Evolutionary conservation across 352 stramenopile genomes (phyloP), one percentile per base, ranked within the genome.

Genomic region (Globisporangium spinosum): DNA sequence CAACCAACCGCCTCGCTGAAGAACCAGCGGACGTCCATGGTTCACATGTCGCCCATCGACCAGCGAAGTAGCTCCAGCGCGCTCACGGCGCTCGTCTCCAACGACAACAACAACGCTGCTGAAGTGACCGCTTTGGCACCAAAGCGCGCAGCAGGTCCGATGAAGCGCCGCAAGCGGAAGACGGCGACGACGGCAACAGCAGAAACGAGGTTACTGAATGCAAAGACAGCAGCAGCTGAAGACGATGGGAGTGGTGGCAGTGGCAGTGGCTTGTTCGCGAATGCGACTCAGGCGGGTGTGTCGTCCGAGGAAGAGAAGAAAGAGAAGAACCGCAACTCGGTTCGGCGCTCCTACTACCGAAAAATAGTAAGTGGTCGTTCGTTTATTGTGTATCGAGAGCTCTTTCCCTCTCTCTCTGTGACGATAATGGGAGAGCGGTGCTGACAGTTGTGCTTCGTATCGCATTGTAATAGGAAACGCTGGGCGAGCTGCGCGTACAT

Each of bases 311-410:
- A 83, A 49, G 12, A 80, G 38, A 85, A 83, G 66, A 79, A 79
- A 43, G 77, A 81, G 70, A 85, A 85, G 70, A 85, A 85, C 58
- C 76, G 77, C 61, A 79, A 85, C 66, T 85, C 77, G 35, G 76
- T 85, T 61, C 79, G 79, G 49, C 77, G 77, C 57, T 83, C 76
- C 58, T 85, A 83, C 68, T 85, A 85, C 62, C 71, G 77, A 53
- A 85, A 85, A 49, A 75, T 85, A 66, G 77, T 83, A 71, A 62
- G 74, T 71, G 8, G 25, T 35, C 15, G 23, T 12, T 15, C 29
- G 4, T 32, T 32, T 45, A 2, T 32, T 47, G 55, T 38, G 12
- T 25, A 2, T 64, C 8, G 9, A 54, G 22, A 49, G 9, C 20
- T 20, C 58, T 25, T 57, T 1, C 32, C 10, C 8, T 35, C 27